Evolutionary conservation across 257 asterid genomes (phyloP), one percentile per base, ranked within the genome.

Genomic region (Coffea canephora): DNA sequence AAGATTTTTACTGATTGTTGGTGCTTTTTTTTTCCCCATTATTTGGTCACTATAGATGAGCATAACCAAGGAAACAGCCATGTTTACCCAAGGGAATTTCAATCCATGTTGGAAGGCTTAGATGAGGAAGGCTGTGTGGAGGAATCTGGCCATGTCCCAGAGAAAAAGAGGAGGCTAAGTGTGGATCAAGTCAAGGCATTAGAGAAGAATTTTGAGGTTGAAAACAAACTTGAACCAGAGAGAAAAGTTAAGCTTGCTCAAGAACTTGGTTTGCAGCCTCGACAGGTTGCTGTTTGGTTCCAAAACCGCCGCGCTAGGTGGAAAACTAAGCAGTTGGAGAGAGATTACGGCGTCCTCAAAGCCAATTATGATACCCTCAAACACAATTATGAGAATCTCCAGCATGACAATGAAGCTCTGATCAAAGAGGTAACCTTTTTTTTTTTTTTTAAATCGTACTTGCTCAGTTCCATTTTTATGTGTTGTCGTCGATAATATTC

Each of bases 241-340:
- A 87, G 98, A 79, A 94, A 94, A 82, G 92, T 89, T 8, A 93
- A 91, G 77, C 89, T 94, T 14, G 98, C 98, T 2, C 92, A 89
- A 49, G 97, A 94, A 43, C 92, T 94, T 8, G 97, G 97, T 0
- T n/a, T 94, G 81, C 97, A 94, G 89, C 98, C 98, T 27, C 79
- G 98, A 27, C 98, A 94, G 88, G 98, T 94, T 39, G 97, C 97
- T 52, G 93, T 94, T 68, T 94, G 98, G 98, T 94, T 94, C 85
- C 98, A 94, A 76, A 93, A 91, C 84, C 94, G 98, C 81, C 95
- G 98, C 0, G 99, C 98, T 0, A 88, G 97, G 72, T 94, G 94
- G 91, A 94, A 94, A 62, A 94, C 98, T 7, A 94, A 92, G 91
- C 96, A 93, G 71, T 73, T 94, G 74, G 98, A 94, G 84, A 89